Evolutionary conservation across 352 stramenopile genomes (phyloP).

Genomic region (Pythium phragmiticola): DNA sequence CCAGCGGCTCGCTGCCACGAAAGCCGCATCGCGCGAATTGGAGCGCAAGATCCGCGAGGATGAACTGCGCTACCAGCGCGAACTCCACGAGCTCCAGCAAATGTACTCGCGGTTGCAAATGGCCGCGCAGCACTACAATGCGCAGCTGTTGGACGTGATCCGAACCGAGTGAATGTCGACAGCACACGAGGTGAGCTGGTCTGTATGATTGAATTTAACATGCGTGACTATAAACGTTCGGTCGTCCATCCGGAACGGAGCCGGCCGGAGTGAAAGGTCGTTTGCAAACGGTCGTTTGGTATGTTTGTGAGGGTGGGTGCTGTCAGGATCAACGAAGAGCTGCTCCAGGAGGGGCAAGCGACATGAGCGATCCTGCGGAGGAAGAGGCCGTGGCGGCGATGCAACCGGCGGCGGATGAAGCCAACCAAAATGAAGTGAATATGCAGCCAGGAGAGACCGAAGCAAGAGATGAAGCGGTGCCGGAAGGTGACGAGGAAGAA

Average conservation of each 20-base stretch:
- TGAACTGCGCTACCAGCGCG: constrained; percentile 59
- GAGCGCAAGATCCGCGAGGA: constrained; percentile 68
- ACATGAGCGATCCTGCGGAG: background rate
- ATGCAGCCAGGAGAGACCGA: background rate
- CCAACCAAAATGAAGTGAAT: no score
- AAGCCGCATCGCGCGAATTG: constrained; percentile 53
- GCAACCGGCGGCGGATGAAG: background rate
- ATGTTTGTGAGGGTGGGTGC: background rate
- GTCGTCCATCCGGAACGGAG: background rate
- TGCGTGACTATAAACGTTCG: constrained; percentile 9
- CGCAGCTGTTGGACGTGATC: constrained; percentile 53
- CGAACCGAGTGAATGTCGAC: constrained; percentile 12
- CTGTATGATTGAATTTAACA: constrained; percentile 3
- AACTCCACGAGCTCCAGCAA: constrained; percentile 64
- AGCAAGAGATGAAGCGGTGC: background rate
- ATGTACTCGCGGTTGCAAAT: constrained; percentile 71
- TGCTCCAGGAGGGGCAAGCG: background rate
- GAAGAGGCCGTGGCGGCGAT: background rate
- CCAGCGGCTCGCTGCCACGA: constrained; percentile 51
- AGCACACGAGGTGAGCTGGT: background rate
- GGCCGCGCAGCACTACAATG: constrained; percentile 68
- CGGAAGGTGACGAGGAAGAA: constrained; percentile 4
- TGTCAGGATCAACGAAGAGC: background rate
- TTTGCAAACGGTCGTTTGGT: background rate
- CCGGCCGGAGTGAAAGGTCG: constrained; percentile 4